Evolutionary conservation across 78 protist genomes (phyloP), one percentile per base, ranked within the genome.

Genomic region (Monosiga brevicollis): DNA sequence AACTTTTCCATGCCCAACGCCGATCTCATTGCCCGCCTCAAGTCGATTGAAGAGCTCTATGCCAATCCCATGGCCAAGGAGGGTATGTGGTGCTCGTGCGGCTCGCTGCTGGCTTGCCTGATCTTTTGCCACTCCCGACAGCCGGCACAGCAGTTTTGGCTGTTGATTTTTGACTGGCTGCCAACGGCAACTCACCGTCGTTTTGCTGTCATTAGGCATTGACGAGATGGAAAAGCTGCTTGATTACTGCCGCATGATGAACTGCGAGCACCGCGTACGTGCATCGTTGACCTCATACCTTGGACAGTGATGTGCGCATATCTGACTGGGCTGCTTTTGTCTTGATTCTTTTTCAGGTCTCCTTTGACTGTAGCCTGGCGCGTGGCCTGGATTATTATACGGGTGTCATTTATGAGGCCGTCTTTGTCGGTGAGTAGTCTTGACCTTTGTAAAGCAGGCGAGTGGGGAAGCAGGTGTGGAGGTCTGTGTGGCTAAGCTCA

Each of bases 301-400:
- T 6, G 29, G 62, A 6, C 11, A 11, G 29, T 6, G 29, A 49
- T 11, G 6, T 49, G 62, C 62, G 29, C 29, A 6, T 74, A n/a
- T 15, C 78, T 75, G 25, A 38, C 78, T 11, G 78, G 34, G 70
- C n/a, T n/a, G n/a, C n/a, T n/a, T n/a, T n/a, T n/a, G n/a, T n/a
- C 2, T 9, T 0, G 24, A 35, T 10, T 25, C 32, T 79, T 49
- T 15, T 9, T 10, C 29, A 85, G 73, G 34, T 92, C n/a, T 3
- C 32, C 23, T 95, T 96, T 43, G 97, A 95, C 85, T 79, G 90
- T 2, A 42, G 89, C 9, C 84, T 96, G 25, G 97, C 97, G 20
- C 83, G 99, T 37, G 99, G 99, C 32, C 86, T 95, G 42, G 97
- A 95, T 49, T 96, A 96, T 89, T 96, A 96, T 90, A 96, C 99